Base-by-base conservation (phyloP, 2,329 filamentous ascomycete species). In the Spiromastix sp. region DNA sequence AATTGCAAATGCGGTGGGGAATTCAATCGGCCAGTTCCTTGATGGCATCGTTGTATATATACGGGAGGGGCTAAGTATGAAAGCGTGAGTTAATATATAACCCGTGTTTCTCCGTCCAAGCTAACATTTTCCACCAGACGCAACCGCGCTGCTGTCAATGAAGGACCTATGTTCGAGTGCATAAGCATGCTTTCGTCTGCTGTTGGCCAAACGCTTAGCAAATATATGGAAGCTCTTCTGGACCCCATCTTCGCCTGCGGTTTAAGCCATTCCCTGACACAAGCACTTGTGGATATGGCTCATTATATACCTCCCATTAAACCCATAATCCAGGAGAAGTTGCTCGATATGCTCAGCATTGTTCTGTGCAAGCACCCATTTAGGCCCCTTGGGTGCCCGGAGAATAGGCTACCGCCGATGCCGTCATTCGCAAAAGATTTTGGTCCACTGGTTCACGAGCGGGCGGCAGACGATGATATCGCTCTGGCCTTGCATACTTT, bases 201-300 rank as follows among this genome's bases (percentile, higher is more conserved):
- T 3, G 91, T 96, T 19, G 91, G 91, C 1, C 91, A 98, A 63
- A 91, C 89, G 0, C 69, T 98, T 35, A 96, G 85, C 70, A 98
- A 96, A 61, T 95, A 96, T 55, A 95, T 98, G 78, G 87, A 95
- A 55, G 84, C 87, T 9, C 67, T 98, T 18, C 72, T 98, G 7
- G 89, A 95, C 48, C 87, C 93, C 8, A 95, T 98, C 40, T 98
- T 98, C 59, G 87, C 85, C 11, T 98, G 91, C 55, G 91, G 93
- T 32, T 70, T 98, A 34, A 95, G 86, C 24, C 83, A 89, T 38
- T 91, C 93, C 46, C 72, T 98, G 16, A 95, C 89, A 0, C 87
- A 96, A 55, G 93, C 93, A 2, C 68, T 98, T 36, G 87, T 96
- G 15, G 93, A 98, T 52, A 95, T 98, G 84, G 91, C 91, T 18